phyloP scores from a whole-genome alignment of 1,284 basidiomycete genomes.

The Ceratobasidium theobromae region DNA sequence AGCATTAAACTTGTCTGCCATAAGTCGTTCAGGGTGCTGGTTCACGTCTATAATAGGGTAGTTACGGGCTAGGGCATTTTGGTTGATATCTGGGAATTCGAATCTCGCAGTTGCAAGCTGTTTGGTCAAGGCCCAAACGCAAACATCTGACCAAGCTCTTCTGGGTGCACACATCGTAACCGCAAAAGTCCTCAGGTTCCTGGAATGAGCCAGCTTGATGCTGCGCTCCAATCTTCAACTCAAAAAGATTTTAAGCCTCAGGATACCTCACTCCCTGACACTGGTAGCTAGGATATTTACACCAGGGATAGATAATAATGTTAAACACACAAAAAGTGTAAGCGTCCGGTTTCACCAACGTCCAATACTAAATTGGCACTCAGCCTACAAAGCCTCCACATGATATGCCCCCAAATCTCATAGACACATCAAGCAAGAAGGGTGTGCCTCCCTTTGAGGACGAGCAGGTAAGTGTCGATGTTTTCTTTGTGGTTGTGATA shows the following conservation, averaged over 20 bases:
- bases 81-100: no score
- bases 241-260: no score
- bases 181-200: neutral
- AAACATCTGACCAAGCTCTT: neutral
- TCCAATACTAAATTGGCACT: neutral
- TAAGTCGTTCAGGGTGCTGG: no score
- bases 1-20: no score
- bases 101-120: no score
- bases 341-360: neutral
- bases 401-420: neutral
- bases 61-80: no score
- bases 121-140: no score
- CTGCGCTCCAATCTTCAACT: neutral
- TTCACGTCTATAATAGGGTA: no score
- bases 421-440: neutral
- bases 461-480: neutral
- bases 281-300: no score
- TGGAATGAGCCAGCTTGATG: slow-evolving; percentile 31
- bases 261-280: no score
- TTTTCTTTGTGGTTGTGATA: neutral
- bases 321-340: neutral
- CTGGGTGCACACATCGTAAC: neutral
- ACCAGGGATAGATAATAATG: no score
- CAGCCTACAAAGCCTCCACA: neutral
- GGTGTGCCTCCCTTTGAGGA: neutral